These are phyloP conservation scores for Cucurbita maxima DNA, from an alignment of 306 rosid genomes.

Conservation along the genomic window DNA sequence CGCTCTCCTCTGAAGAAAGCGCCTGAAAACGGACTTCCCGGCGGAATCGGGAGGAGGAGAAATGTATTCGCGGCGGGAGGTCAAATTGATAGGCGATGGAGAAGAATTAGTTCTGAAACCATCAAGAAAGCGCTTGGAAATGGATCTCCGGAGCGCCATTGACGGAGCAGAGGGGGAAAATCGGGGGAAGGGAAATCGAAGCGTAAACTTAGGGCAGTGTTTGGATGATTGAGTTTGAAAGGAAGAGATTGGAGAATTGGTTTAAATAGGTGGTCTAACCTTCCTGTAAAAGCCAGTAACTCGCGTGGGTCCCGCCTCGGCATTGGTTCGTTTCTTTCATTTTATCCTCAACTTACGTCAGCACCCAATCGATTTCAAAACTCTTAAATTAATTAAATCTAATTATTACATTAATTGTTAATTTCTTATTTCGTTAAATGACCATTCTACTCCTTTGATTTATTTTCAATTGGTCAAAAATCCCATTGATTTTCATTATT, in stretches of 20 bases:
- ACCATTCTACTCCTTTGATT: not conserved
- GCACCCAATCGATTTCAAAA: not conserved
- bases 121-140: constrained; percentile 21
- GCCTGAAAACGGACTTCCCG: constrained; percentile 27
- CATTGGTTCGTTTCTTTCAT: not conserved
- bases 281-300: not conserved
- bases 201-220: not conserved
- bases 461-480: no score
- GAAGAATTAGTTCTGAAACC: constrained; percentile 3
- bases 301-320: not conserved
- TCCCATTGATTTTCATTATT: no score
- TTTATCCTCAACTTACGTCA: not conserved
- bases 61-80: constrained; percentile 26
- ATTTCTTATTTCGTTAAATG: not conserved
- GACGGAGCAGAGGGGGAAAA: not conserved
- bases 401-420: not conserved
- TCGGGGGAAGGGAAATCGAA: not conserved
- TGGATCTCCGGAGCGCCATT: constrained; percentile 57
- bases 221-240: not conserved
- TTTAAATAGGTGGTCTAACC: not conserved
- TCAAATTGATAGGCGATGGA: not conserved
- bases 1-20: constrained; percentile 31
- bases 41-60: constrained; percentile 19
- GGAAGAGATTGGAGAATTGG: not conserved
- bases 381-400: not conserved